These are phyloP conservation scores for Asclepias syriaca DNA, from an alignment of 257 asterid genomes.

Conservation along the genomic window DNA sequence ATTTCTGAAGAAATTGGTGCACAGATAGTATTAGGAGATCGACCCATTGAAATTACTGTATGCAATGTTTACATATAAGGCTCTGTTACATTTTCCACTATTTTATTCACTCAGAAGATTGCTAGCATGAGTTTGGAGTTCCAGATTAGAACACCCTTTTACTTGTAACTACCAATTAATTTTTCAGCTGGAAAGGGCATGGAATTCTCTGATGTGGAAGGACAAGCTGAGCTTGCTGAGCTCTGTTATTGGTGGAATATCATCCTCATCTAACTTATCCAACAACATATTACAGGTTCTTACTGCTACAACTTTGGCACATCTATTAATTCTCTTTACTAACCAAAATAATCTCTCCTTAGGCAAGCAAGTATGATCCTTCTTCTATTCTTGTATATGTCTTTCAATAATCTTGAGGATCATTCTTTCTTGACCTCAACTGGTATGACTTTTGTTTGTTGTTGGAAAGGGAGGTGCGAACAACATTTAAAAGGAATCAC, in stretches of 20 bases:
- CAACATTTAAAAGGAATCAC: not conserved
- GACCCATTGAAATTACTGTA: slow-evolving; percentile 92
- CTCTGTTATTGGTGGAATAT: slow-evolving; percentile 56
- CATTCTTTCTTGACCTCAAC: not conserved
- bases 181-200: slow-evolving; percentile 85
- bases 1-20: slow-evolving; percentile 85
- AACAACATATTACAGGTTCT: slow-evolving; percentile 45
- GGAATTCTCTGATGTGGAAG: slow-evolving; percentile 71
- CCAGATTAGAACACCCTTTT: not conserved
- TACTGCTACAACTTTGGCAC: not conserved
- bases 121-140: not conserved
- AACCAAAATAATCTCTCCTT: too few species aligned
- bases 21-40: slow-evolving; percentile 85
- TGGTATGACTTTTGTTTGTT: not conserved
- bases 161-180: not conserved
- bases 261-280: slow-evolving; percentile 48
- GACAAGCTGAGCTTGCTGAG: slow-evolving; percentile 65
- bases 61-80: slow-evolving; percentile 11
- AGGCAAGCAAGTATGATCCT: too few species aligned
- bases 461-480: not conserved
- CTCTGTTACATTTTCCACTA: not conserved
- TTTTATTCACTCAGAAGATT: too few species aligned
- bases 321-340: not conserved
- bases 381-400: too few species aligned
- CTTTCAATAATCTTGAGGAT: too few species aligned